Base-by-base conservation (phyloP, 2,329 filamentous ascomycete species). In the Clathrospora elynae region DNA sequence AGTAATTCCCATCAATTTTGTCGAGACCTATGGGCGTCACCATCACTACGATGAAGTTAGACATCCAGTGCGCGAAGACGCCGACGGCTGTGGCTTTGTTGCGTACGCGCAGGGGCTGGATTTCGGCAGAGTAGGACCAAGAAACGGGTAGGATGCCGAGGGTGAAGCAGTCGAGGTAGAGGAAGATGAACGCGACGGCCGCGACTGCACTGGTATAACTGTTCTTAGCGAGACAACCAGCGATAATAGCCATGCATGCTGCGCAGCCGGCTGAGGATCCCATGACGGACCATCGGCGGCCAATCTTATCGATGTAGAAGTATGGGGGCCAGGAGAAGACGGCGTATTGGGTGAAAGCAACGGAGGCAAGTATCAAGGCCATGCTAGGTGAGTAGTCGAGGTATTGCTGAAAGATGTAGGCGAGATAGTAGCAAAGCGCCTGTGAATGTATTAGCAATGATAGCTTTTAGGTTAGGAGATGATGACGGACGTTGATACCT, bases 21-120 rank as follows among this genome's bases (percentile, higher is more conserved):
- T 46, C 45, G 2, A 54, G 49, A 10, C 51, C 43, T 6, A 51
- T 54, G 3, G 78, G 76, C 0, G 76, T 80, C 10, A 80, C 75
- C 75, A 78, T 77, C 5, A 78, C 75, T 25, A 75, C 67, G 32
- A 77, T 71, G 51, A 78, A 78, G 52, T 76, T 77, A 59, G 45
- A 57, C 42, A 76, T 67, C 76, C 75, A 78, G 49, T 78, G 77
- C 2, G 71, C 66, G 2, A 71, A 75, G 17, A 77, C 75, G 3
- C 74, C 75, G 24, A 78, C 72, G 3, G 76, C 74, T 11, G 70
- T 76, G 14, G 75, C 75, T 57, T 78, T 76, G 4, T 75, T 71
- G 20, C 76, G 65, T 3, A 73, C 75, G 45, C 76, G 73, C 9
- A 78, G 64, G 2, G 76, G 76, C 5, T 78, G 61, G 35, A 79